Conservation (phyloP, 768 basidiomycete species). For the Tylopilus vinaceipallidus region DNA sequence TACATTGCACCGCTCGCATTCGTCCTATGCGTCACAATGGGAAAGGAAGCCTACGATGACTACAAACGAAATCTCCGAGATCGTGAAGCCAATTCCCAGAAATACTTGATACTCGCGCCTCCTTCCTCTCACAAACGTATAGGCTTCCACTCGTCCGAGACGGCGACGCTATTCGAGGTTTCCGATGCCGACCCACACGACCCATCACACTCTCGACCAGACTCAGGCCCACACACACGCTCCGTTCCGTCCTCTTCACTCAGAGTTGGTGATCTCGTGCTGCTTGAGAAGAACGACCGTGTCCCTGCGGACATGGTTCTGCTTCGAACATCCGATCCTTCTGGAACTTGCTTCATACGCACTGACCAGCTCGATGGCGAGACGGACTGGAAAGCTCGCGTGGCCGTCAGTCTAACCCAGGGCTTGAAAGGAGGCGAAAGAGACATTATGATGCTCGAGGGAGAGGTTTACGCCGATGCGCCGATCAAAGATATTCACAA, state of each 20-base stretch:
- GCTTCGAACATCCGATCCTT: conserved; percentile 81
- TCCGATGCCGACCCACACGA: conserved; percentile 21
- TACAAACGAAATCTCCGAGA: conserved; percentile 93
- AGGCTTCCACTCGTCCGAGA: conserved; percentile 13
- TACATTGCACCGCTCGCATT: conserved; percentile 97
- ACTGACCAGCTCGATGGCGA: conserved; percentile 99
- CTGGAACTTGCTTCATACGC: conserved; percentile 94
- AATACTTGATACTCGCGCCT: conserved; percentile 79
- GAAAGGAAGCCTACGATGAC: conserved; percentile 98
- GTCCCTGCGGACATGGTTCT: conserved; percentile 94
- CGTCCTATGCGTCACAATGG: conserved; percentile 92
- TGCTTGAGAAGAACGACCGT: conserved; percentile 94
- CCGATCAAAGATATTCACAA: conserved; percentile 97
- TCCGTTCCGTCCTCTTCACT: conserved; percentile 86
- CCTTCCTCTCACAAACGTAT: conserved; percentile 34
- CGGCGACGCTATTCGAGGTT: conserved; percentile 17
- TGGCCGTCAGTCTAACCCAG: conserved; percentile 55
- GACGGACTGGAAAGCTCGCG: conserved; percentile 97
- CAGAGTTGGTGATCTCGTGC: conserved; percentile 86
- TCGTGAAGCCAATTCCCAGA: conserved; percentile 91
- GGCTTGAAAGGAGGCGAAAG: conserved; percentile 38
- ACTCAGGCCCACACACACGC: conserved; percentile 55
- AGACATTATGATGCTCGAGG: conserved; percentile 62
- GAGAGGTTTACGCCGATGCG: conserved; percentile 92
- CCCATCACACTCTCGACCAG: conserved; percentile 16